phyloP scores from a whole-genome alignment of 202 grass and related monocot genomes.

The Elaeis oleifera region DNA sequence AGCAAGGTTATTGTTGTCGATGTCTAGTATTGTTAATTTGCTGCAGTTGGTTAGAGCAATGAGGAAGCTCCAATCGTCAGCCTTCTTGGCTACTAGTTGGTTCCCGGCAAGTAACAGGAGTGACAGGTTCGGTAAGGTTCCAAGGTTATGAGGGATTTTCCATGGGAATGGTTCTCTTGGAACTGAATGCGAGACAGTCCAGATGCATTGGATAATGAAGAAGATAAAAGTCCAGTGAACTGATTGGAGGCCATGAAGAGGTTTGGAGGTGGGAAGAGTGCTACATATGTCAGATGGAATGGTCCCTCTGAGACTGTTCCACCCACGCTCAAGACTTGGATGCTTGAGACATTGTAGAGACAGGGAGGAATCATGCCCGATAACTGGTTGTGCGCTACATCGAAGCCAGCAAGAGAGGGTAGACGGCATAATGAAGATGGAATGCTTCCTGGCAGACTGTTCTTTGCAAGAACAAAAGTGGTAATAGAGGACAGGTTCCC shows the following conservation, averaged over 20 bases:
- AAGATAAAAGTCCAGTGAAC: constrained; percentile 4
- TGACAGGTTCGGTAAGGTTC: too few relatives aligned
- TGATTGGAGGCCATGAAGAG: neutral
- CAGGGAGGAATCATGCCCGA: constrained; percentile 9
- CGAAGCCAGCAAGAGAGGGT: neutral
- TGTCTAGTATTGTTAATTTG: neutral
- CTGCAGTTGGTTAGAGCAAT: constrained; percentile 21
- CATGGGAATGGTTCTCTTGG: too few relatives aligned
- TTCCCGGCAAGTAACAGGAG: neutral
- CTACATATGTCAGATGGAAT: constrained; percentile 9
- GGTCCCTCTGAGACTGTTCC: neutral
- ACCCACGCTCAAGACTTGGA: neutral
- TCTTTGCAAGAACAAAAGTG: neutral
- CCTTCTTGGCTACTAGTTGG: constrained; percentile 7
- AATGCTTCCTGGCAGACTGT: constrained; percentile 7
- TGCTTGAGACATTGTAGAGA: constrained; percentile 13
- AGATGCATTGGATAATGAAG: neutral
- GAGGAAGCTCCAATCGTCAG: constrained; percentile 21
- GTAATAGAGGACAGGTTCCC: constrained; percentile 19
- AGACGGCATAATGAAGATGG: constrained; percentile 12
- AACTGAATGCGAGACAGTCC: too few relatives aligned
- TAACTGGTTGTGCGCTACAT: constrained; percentile 6
- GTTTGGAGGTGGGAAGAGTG: neutral
- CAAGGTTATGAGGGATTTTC: too few relatives aligned
- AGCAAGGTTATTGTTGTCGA: too few relatives aligned